Conservation (phyloP, 352 stramenopile species). For the Phytophthora sojae region DNA sequence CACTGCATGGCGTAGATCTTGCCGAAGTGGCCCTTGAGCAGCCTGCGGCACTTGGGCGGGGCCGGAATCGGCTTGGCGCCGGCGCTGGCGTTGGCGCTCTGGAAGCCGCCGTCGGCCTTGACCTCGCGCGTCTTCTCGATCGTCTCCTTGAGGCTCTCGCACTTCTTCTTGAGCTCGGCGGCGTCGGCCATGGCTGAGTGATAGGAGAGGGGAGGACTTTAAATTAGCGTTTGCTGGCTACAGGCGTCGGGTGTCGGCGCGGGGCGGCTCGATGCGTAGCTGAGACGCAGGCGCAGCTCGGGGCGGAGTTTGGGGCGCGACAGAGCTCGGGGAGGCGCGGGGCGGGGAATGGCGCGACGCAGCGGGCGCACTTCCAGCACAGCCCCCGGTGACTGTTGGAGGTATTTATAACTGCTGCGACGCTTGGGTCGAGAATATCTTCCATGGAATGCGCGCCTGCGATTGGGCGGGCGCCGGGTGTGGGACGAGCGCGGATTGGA, state of each 20-base stretch:
- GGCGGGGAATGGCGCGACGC: conserved; percentile 11
- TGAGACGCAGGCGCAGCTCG: conserved; percentile 3
- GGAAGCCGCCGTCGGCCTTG: conserved; percentile 84
- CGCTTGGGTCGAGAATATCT: conserved; percentile 33
- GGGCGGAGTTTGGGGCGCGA: conserved; percentile 1
- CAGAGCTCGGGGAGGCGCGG: conserved; percentile 1
- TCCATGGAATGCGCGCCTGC: conserved; percentile 12
- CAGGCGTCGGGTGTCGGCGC: conserved; percentile 3
- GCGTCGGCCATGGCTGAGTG: conserved; percentile 67
- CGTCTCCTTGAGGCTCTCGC: conserved; percentile 86
- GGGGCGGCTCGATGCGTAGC: conserved; percentile 7
- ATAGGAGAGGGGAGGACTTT: background rate
- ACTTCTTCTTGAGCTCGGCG: conserved; percentile 89
- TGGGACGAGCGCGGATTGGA: background rate
- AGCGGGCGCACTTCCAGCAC: background rate
- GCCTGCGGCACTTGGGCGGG: conserved; percentile 92
- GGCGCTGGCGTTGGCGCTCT: conserved; percentile 57
- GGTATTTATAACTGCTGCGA: conserved; percentile 27
- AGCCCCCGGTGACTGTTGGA: conserved; percentile 9
- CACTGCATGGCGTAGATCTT: conserved; percentile 99
- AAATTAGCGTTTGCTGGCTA: background rate
- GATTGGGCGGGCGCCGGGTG: conserved; percentile 15
- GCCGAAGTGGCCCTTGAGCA: conserved; percentile 99
- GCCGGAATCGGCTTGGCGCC: conserved; percentile 84
- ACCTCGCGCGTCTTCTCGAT: conserved; percentile 86